Percentiles rank a stretch among this genome's conserved stretches.
Evolutionary conservation across 2,329 filamentous ascomycete species (phyloP).

Genomic region (Exophiala mesophila): DNA sequence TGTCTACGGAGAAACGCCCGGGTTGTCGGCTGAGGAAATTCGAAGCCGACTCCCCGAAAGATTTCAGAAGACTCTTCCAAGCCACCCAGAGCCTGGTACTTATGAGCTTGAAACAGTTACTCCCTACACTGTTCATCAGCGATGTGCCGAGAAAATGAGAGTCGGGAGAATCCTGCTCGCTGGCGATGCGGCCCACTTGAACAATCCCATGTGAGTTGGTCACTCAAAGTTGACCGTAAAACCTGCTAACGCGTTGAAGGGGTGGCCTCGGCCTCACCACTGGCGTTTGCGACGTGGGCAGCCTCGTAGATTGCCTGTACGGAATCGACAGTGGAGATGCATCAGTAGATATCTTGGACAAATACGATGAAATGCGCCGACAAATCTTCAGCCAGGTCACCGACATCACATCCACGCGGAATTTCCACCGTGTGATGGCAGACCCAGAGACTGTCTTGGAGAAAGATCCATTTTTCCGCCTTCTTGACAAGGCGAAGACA

Average conservation of each 20-base stretch:
- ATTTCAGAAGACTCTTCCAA: conserved; percentile 56
- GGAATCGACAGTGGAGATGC: conserved; percentile 39
- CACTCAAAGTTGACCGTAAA: neutral
- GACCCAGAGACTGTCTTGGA: conserved; percentile 35
- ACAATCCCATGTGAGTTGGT: conserved; percentile 8
- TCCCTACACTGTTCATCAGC: conserved; percentile 59
- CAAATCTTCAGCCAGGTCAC: conserved; percentile 37
- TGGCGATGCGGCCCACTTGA: conserved; percentile 57
- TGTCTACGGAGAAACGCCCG: conserved; percentile 56
- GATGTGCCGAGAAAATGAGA: conserved; percentile 54
- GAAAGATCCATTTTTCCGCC: conserved; percentile 27
- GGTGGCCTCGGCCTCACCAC: conserved; percentile 61
- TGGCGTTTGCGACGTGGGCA: conserved; percentile 60
- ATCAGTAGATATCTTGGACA: conserved; percentile 40
- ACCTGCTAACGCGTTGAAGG: conserved; percentile 33
- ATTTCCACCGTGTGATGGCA: conserved; percentile 34
- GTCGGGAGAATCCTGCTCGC: conserved; percentile 54
- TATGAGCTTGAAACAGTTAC: conserved; percentile 55
- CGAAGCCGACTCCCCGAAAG: conserved; percentile 50
- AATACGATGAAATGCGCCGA: conserved; percentile 38
- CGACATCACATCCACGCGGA: conserved; percentile 39
- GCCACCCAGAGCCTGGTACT: conserved; percentile 50
- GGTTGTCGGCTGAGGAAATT: conserved; percentile 51
- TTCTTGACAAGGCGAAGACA: neutral
- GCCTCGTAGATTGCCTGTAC: conserved; percentile 55